Conservation (phyloP, 768 basidiomycete species). For the Boletellus ananiceps region DNA sequence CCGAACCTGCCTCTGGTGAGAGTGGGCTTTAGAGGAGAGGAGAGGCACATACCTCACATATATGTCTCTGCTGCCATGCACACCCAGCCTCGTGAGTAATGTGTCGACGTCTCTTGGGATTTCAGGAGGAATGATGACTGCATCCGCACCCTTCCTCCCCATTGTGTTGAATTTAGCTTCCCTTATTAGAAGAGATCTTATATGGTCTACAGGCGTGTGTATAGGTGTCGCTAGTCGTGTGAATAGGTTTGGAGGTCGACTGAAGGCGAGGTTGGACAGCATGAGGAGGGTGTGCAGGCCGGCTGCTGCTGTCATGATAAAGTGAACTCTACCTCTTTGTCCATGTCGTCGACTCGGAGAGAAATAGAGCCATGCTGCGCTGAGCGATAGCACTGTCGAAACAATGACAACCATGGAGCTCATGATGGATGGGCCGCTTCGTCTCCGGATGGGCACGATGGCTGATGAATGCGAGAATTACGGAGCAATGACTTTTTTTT, state of each 20-base stretch:
- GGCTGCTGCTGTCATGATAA: slow-evolving; percentile 8
- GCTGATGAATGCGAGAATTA: too few relatives aligned
- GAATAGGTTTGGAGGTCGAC: slow-evolving; percentile 62
- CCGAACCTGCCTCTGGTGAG: slow-evolving; percentile 22
- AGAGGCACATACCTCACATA: slow-evolving; percentile 52
- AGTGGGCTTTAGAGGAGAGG: background rate
- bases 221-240: slow-evolving; percentile 49
- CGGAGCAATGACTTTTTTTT: too few relatives aligned
- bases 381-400: slow-evolving; percentile 17
- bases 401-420: background rate
- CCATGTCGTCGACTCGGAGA: slow-evolving; percentile 6
- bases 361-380: slow-evolving; percentile 16
- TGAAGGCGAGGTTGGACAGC: slow-evolving; percentile 12
- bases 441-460: background rate
- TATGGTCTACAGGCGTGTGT: slow-evolving; percentile 47
- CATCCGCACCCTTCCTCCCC: slow-evolving; percentile 1
- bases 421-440: background rate
- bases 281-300: slow-evolving; percentile 16
- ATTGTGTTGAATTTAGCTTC: slow-evolving; percentile 36
- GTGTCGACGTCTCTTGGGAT: slow-evolving; percentile 47
- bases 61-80: slow-evolving; percentile 51
- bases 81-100: slow-evolving; percentile 51
- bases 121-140: slow-evolving; percentile 12
- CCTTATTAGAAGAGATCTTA: slow-evolving; percentile 44
- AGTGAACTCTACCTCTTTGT: background rate